Percentiles rank a stretch among this genome's conserved stretches.
Evolutionary conservation across 179 eudicot species (phyloP).

Genomic region (Vitellaria paradoxa): DNA sequence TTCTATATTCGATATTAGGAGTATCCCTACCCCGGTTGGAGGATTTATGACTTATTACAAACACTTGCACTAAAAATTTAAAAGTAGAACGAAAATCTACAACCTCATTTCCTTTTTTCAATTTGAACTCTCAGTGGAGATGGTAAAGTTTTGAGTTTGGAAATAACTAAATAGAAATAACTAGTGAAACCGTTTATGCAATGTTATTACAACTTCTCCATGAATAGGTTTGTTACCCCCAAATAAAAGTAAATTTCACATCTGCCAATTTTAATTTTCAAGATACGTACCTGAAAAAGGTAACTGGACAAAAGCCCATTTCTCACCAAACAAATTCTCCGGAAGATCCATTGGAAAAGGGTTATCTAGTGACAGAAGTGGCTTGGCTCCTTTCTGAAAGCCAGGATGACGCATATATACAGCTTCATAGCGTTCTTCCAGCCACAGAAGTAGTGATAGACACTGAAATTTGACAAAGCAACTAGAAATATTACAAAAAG

Average conservation of each 20-base stretch:
- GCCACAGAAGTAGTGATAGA: constrained; percentile 78
- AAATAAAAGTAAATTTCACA: background rate
- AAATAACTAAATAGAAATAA: background rate
- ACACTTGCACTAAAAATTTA: background rate
- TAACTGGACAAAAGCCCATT: constrained; percentile 96
- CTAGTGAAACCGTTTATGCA: background rate
- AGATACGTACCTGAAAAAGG: constrained; percentile 71
- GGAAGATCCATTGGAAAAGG: constrained; percentile 97
- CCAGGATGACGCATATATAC: constrained; percentile 90
- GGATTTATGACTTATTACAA: background rate
- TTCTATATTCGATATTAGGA: too few relatives aligned
- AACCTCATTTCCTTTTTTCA: background rate
- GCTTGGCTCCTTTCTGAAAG: constrained; percentile 92
- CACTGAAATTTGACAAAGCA: constrained; percentile 51
- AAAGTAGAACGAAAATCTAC: background rate
- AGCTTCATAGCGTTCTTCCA: constrained; percentile 89
- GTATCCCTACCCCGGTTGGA: too few relatives aligned
- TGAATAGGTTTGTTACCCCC: too few relatives aligned
- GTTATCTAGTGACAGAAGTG: constrained; percentile 78
- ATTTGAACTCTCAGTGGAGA: background rate
- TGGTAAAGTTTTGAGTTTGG: background rate
- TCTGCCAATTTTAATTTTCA: background rate
- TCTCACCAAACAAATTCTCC: constrained; percentile 84
- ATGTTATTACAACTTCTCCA: background rate
- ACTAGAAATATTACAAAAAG: background rate